Base-by-base conservation (phyloP, 1,139 yeast species). In the Meyerozyma carpophila region DNA sequence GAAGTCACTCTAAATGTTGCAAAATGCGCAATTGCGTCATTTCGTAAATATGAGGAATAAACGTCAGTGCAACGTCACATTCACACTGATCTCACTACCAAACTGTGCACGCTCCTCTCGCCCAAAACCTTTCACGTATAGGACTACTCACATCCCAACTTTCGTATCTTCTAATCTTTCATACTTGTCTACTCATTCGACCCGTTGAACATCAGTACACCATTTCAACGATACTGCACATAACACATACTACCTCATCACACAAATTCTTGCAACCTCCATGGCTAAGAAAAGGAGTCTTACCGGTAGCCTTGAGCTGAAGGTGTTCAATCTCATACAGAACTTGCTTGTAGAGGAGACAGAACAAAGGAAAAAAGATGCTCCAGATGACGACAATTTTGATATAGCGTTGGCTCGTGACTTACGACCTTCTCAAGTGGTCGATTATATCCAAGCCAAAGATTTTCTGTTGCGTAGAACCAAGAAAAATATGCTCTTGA, bases 391-490 rank as follows among this genome's bases (percentile, higher is more conserved):
- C 8, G 48, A 49, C 29, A 57, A 47, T 14, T 62, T 57, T 34
- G 45, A 57, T 43, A 66, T 79, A 7, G 87, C 81, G 3, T 66
- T 82, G 25, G 91, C 90, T 1, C 72, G 72, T 51, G 84, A 84
- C 50, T 61, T 85, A 41, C 68, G 67, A 9, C 57, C 67, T 1
- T 54, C 66, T 4, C 86, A 83, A 44, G 73, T 82, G 1, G 53
- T 81, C 13, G 66, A 73, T 4, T 84, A 73, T 53, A 76, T 79
- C 14, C 82, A 80, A 49, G 57, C 68, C 28, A 81, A 81, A 44
- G 95, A 88, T 51, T 65, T 79, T 36, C 76, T 81, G 32, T 65
- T 89, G 54, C 77, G 81, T 47, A 66, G 97, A 49, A 79, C 81
- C 57, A 90, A 90, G 59, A 78, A 77, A 24, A 37, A 58, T 54